A percentile compares a stretch with the other conserved stretches of the same genome.
Conservation (phyloP, 108 stramenopile genomes). For the Ochromonas danica region DNA sequence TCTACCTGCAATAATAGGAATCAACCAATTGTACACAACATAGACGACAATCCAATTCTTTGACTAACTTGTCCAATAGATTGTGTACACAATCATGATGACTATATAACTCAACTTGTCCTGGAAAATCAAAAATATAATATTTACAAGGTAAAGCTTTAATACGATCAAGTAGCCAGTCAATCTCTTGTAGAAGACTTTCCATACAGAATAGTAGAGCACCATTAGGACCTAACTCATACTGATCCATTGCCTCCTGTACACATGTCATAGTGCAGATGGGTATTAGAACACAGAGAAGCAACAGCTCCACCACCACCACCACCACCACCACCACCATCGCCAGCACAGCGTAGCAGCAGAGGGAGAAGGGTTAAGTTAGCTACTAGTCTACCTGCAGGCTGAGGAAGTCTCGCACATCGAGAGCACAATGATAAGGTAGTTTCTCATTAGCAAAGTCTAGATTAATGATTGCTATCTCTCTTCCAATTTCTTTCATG, state of each 20-base stretch:
- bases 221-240: conserved; percentile 91
- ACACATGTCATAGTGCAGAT: conserved; percentile 73
- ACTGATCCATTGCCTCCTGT: conserved; percentile 84
- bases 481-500: conserved; percentile 73
- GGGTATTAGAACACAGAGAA: conserved; percentile 40
- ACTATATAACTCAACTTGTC: conserved; percentile 93
- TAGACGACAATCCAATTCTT: conserved; percentile 76
- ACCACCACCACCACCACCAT: conserved; percentile 1
- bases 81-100: conserved; percentile 70
- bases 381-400: conserved; percentile 40
- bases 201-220: conserved; percentile 92
- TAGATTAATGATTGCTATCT: conserved; percentile 86
- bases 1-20: conserved; percentile 81
- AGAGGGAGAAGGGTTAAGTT: neutral
- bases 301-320: conserved; percentile 33
- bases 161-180: conserved; percentile 57
- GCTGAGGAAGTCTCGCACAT: conserved; percentile 51
- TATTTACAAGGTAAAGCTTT: conserved; percentile 54
- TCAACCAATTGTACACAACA: conserved; percentile 90
- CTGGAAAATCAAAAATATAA: conserved; percentile 90
- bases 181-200: conserved; percentile 68
- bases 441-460: conserved; percentile 91
- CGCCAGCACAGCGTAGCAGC: neutral
- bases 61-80: conserved; percentile 65
- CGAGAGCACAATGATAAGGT: conserved; percentile 42